Conservation (phyloP, 371 early-diverging fungal genomes). For the Mucor velutinosus region DNA sequence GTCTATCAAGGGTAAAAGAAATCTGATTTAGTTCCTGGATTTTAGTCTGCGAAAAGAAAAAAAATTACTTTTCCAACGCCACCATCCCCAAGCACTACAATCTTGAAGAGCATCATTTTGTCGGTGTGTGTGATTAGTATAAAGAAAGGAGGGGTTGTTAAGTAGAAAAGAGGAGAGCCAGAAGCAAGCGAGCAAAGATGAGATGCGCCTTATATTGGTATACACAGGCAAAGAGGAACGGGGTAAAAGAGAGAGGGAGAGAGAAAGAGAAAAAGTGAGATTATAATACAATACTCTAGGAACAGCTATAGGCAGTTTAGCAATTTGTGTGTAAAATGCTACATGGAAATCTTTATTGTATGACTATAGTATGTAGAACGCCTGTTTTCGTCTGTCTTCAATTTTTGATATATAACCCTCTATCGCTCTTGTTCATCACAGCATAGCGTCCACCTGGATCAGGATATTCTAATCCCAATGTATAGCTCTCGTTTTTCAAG, state of each 20-base stretch:
- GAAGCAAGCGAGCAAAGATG: not conserved
- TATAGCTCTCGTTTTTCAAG: not conserved
- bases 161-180: too few species aligned
- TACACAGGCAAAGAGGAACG: not conserved
- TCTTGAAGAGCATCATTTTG: constrained; percentile 22
- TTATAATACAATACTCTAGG: not conserved
- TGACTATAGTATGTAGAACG: not conserved
- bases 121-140: not conserved
- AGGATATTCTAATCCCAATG: constrained; percentile 9
- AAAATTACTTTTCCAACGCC: constrained; percentile 25
- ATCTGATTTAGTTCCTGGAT: not conserved
- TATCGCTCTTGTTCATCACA: not conserved
- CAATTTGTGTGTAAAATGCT: constrained; percentile 3
- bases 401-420: constrained; percentile 13
- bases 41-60: not conserved
- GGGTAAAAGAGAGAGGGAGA: constrained; percentile 2
- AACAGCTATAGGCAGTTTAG: constrained; percentile 8
- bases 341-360: not conserved
- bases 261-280: not conserved
- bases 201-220: not conserved
- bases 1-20: constrained; percentile 31
- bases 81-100: constrained; percentile 29
- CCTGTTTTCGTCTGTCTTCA: not conserved
- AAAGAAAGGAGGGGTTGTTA: too few species aligned
- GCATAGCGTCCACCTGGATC: not conserved